Percentiles rank a stretch among this genome's conserved stretches.
Conservation (phyloP, 139 green algal genomes). For the Picochlorum sp. region DNA sequence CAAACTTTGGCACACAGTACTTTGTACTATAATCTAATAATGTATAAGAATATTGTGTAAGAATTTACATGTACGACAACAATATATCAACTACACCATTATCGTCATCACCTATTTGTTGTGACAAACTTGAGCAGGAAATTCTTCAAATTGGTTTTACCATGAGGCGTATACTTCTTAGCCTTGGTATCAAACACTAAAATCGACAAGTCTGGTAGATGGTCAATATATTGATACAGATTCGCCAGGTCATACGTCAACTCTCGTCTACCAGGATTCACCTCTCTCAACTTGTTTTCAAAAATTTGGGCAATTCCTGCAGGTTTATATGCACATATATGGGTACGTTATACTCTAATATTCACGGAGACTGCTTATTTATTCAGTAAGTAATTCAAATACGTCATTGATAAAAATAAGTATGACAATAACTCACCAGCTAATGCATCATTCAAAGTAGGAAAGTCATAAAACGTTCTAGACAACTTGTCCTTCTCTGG, state of each 20-base stretch:
- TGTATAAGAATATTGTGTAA: too few species aligned
- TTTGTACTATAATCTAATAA: too few species aligned
- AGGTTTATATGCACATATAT: too few species aligned
- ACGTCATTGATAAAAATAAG: too few species aligned
- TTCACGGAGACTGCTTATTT: too few species aligned
- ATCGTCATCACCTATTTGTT: background rate
- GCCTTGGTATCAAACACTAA: conserved; percentile 24
- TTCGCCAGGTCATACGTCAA: conserved; percentile 61
- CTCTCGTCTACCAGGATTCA: conserved; percentile 40
- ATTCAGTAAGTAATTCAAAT: too few species aligned
- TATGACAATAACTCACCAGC: too few species aligned
- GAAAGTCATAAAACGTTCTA: conserved; percentile 30
- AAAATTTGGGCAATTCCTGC: conserved; percentile 50
- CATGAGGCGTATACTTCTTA: conserved; percentile 25
- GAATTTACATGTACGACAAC: too few species aligned
- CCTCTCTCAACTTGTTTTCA: conserved; percentile 47
- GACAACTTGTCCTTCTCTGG: conserved; percentile 7
- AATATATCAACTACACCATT: too few species aligned
- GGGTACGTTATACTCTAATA: too few species aligned
- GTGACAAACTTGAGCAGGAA: conserved; percentile 11
- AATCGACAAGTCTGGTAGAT: conserved; percentile 20
- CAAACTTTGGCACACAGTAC: too few species aligned
- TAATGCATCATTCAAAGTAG: conserved; percentile 17
- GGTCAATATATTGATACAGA: conserved; percentile 49
- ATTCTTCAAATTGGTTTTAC: conserved; percentile 51